Evolutionary conservation across 2,329 filamentous ascomycete genomes (phyloP).

Genomic region (Paraphoma sp.): DNA sequence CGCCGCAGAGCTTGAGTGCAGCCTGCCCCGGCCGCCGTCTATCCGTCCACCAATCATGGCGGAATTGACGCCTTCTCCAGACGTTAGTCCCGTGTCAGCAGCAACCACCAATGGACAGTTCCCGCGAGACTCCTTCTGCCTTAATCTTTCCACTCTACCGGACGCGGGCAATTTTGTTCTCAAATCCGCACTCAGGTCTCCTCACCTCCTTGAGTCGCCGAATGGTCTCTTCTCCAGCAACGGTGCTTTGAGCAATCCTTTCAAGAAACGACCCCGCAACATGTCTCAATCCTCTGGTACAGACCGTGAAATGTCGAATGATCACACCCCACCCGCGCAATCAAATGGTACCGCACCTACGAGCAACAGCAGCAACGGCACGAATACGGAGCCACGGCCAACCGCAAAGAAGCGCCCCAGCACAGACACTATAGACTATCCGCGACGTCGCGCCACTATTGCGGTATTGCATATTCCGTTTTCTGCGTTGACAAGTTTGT

Average conservation of each 20-base stretch:
- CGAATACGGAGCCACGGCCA: constrained; percentile 32
- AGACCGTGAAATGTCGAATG: constrained; percentile 48
- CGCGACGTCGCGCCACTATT: constrained; percentile 50
- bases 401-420: constrained; percentile 47
- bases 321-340: constrained; percentile 32
- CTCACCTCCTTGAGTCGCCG: constrained; percentile 48
- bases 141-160: constrained; percentile 48
- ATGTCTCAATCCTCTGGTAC: constrained; percentile 52
- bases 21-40: constrained; percentile 31
- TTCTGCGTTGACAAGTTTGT: neutral
- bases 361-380: constrained; percentile 34
- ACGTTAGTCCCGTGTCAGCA: constrained; percentile 52
- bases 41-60: constrained; percentile 49
- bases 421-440: constrained; percentile 52
- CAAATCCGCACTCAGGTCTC: constrained; percentile 47
- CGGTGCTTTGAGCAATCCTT: constrained; percentile 36
- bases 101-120: constrained; percentile 48
- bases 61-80: constrained; percentile 48
- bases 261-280: constrained; percentile 49
- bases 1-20: constrained; percentile 39
- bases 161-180: constrained; percentile 46
- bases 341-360: constrained; percentile 39
- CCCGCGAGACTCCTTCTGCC: constrained; percentile 48
- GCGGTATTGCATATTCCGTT: constrained; percentile 37
- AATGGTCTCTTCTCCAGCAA: constrained; percentile 41